Conservation (phyloP, 2,329 filamentous ascomycete genomes). For the Dothidotthia symphoricarpi region DNA sequence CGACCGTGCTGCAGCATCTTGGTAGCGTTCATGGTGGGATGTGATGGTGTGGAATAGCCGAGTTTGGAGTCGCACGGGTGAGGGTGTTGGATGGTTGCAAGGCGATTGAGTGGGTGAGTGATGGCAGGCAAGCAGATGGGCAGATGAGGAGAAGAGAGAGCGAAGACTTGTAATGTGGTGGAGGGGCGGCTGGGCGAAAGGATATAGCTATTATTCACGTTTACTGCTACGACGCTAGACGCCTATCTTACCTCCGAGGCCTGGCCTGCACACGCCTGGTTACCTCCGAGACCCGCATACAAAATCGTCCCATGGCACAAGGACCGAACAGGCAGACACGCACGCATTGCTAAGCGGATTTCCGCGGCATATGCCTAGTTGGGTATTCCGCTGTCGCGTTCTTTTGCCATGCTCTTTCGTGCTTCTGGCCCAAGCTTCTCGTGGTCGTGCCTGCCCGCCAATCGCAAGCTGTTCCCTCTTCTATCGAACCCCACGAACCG, state of each 20-base stretch:
- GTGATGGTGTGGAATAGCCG: slow-evolving; percentile 5
- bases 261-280: too few species aligned
- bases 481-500: slow-evolving; percentile 30
- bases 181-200: slow-evolving; percentile 20
- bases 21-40: slow-evolving; percentile 47
- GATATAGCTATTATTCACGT: slow-evolving; percentile 26
- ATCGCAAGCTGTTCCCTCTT: slow-evolving; percentile 15
- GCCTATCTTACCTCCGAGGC: too few species aligned
- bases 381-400: slow-evolving; percentile 12
- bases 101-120: slow-evolving; percentile 1
- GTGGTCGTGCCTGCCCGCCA: slow-evolving; percentile 20
- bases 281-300: too few species aligned
- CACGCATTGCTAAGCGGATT: slow-evolving; percentile 13
- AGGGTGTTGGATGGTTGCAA: neutral
- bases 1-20: slow-evolving; percentile 47
- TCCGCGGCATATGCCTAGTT: slow-evolving; percentile 9
- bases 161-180: slow-evolving; percentile 6
- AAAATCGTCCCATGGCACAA: slow-evolving; percentile 23
- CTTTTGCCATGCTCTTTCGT: slow-evolving; percentile 6
- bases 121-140: neutral
- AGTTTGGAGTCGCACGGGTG: neutral
- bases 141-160: slow-evolving; percentile 3
- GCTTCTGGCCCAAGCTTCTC: slow-evolving; percentile 21
- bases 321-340: slow-evolving; percentile 26
- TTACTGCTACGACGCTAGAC: slow-evolving; percentile 14